A percentile compares a stretch with the other conserved stretches of the same genome.
Conservation (phyloP, 2,329 filamentous ascomycete genomes). For the Neopestalotiopsis clavispora region DNA sequence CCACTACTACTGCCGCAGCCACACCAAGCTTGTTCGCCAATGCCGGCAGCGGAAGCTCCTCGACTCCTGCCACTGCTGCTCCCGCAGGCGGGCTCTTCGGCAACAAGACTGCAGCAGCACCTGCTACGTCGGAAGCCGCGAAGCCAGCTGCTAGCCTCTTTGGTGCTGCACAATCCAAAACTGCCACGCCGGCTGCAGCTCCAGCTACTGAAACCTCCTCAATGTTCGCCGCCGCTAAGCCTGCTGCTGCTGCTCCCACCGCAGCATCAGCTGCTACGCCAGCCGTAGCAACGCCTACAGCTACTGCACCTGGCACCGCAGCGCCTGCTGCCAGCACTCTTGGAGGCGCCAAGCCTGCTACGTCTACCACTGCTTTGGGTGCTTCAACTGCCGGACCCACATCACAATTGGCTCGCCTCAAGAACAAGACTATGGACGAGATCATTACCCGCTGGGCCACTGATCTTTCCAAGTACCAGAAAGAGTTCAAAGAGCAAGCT, state of each 20-base stretch:
- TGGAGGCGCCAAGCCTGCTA: constrained; percentile 37
- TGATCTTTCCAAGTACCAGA: constrained; percentile 93
- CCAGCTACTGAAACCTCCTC: constrained; percentile 18
- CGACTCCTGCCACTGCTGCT: constrained; percentile 25
- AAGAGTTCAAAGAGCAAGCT: constrained; percentile 92
- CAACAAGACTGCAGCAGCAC: constrained; percentile 20
- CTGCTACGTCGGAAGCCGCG: constrained; percentile 34
- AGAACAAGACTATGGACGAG: constrained; percentile 99
- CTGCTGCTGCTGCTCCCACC: constrained; percentile 23
- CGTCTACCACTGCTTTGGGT: constrained; percentile 49
- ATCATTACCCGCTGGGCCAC: constrained; percentile 97
- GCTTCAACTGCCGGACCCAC: constrained; percentile 81
- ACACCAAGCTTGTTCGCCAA: constrained; percentile 24
- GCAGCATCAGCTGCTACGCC: constrained; percentile 19
- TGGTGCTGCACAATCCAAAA: constrained; percentile 30
- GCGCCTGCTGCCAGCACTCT: constrained; percentile 36
- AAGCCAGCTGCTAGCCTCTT: constrained; percentile 36
- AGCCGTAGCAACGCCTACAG: constrained; percentile 20
- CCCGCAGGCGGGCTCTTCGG: constrained; percentile 32
- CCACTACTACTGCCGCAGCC: constrained; percentile 9
- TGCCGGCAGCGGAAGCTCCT: constrained; percentile 23
- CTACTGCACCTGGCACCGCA: constrained; percentile 21
- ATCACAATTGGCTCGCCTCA: constrained; percentile 86
- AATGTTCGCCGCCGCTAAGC: constrained; percentile 30
- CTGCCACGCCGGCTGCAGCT: constrained; percentile 20